phyloP scores from a whole-genome alignment of 768 basidiomycete species.

The Hysterangium stoloniferum region DNA sequence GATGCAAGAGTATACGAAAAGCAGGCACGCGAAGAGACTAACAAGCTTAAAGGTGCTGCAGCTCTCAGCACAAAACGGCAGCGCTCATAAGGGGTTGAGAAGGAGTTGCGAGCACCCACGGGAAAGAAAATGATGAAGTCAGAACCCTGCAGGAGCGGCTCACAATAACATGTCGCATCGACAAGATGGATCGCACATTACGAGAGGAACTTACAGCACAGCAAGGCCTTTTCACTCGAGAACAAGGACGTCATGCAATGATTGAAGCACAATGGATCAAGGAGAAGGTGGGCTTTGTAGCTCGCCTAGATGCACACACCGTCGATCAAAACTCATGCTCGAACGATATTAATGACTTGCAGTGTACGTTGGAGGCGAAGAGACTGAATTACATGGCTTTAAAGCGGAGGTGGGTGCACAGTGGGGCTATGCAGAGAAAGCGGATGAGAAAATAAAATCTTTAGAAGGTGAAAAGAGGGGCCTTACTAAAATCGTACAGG shows the following conservation, averaged over 20 bases:
- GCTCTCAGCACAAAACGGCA: slow-evolving; percentile 37
- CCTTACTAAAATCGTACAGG: slow-evolving; percentile 1
- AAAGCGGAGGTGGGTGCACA: slow-evolving; percentile 63
- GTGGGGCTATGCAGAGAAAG: slow-evolving; percentile 57
- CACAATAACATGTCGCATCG: not conserved
- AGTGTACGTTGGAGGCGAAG: slow-evolving; percentile 33
- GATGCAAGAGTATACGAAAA: slow-evolving; percentile 37
- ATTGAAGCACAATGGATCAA: not conserved
- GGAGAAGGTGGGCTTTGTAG: not conserved
- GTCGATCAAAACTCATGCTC: slow-evolving; percentile 11
- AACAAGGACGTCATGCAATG: not conserved
- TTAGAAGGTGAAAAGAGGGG: slow-evolving; percentile 11
- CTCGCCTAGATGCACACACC: not conserved
- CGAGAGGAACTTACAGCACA: not conserved
- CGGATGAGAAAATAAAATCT: slow-evolving; percentile 30
- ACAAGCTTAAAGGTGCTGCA: slow-evolving; percentile 13
- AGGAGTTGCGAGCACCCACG: slow-evolving; percentile 31
- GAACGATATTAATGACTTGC: slow-evolving; percentile 28
- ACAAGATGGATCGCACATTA: not conserved
- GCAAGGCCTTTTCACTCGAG: not conserved
- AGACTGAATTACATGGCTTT: slow-evolving; percentile 40
- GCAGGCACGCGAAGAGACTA: slow-evolving; percentile 26
- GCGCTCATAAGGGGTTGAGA: slow-evolving; percentile 45
- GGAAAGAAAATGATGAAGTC: slow-evolving; percentile 34
- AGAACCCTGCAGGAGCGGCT: slow-evolving; percentile 19